Conservation (phyloP, 2,329 filamentous ascomycete species). For the Paecilomyces formosus region DNA sequence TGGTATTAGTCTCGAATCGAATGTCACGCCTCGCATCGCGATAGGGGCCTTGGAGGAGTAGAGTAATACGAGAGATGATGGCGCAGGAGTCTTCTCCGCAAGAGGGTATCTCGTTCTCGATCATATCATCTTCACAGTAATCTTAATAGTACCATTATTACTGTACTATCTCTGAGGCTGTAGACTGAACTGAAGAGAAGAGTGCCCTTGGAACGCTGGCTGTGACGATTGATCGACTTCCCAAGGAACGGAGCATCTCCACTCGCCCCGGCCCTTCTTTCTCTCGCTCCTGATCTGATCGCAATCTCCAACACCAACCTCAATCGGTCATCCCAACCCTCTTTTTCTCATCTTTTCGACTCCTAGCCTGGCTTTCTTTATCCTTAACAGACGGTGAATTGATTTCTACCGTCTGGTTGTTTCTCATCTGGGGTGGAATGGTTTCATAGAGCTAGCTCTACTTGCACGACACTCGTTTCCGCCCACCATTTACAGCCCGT, state of each 20-base stretch:
- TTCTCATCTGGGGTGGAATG: slow-evolving; percentile 5
- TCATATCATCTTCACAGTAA: not conserved
- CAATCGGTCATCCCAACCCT: not conserved
- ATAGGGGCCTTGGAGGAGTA: not conserved
- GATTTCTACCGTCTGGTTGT: not conserved
- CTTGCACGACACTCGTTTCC: not conserved
- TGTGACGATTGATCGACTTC: not conserved
- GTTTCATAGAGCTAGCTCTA: not conserved
- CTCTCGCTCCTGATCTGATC: not conserved
- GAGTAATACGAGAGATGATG: not conserved
- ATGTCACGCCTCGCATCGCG: not conserved
- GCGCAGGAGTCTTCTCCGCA: not conserved
- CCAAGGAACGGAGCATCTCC: not conserved
- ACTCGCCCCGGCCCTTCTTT: not conserved
- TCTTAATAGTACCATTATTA: not conserved
- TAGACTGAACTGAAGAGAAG: no score
- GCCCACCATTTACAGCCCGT: not conserved
- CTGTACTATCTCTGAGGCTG: not conserved
- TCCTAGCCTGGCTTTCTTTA: not conserved
- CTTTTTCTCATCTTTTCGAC: not conserved
- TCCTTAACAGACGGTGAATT: not conserved
- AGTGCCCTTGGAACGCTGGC: not conserved
- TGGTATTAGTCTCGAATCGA: not conserved
- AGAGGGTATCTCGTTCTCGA: not conserved
- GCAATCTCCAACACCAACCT: not conserved